A percentile compares a stretch with the other conserved stretches of the same genome.
Conservation (phyloP, 805 yeast species). For the Nakazawaea ishiwadae region DNA sequence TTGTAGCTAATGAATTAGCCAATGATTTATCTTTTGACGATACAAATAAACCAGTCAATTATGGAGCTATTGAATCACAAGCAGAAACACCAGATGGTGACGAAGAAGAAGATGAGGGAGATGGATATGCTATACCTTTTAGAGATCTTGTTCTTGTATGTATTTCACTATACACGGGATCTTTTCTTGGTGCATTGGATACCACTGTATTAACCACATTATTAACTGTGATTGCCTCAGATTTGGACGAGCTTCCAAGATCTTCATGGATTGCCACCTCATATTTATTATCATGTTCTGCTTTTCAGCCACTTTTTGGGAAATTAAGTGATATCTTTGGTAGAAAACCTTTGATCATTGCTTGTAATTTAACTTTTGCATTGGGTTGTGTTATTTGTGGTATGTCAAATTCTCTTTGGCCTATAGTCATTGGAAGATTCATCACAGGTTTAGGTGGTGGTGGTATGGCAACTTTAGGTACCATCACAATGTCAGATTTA, state of each 20-base stretch:
- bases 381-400: constrained; percentile 40
- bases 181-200: constrained; percentile 44
- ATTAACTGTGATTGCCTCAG: constrained; percentile 46
- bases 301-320: constrained; percentile 55
- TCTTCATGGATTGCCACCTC: constrained; percentile 40
- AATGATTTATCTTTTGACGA: constrained; percentile 11
- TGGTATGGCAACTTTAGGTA: constrained; percentile 70
- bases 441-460: constrained; percentile 89
- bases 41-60: constrained; percentile 10
- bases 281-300: constrained; percentile 36
- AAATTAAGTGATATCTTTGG: constrained; percentile 53
- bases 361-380: constrained; percentile 28
- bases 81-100: background rate
- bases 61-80: constrained; percentile 9
- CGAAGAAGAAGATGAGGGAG: constrained; percentile 1
- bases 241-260: constrained; percentile 39
- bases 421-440: constrained; percentile 53
- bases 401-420: constrained; percentile 33
- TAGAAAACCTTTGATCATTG: constrained; percentile 32
- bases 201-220: constrained; percentile 53
- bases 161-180: constrained; percentile 25
- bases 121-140: constrained; percentile 29
- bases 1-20: constrained; percentile 15
- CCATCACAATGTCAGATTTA: constrained; percentile 73
- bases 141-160: constrained; percentile 25